phyloP scores from a whole-genome alignment of 768 basidiomycete species.

The Megacollybia marginata region DNA sequence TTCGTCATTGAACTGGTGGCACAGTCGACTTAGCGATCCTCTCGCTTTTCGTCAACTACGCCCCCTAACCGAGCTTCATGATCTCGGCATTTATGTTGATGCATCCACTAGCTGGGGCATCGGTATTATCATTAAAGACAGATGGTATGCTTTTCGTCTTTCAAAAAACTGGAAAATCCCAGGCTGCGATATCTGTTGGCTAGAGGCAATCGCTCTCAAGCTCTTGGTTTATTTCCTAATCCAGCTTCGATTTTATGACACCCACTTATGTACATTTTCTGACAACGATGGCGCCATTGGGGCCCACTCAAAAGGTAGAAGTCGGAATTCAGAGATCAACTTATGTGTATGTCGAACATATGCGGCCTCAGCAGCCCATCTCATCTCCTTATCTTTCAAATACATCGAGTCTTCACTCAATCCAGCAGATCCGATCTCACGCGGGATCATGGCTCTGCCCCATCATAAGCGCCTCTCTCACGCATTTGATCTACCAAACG shows the following conservation, averaged over 20 bases:
- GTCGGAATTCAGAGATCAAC: constrained; percentile 7
- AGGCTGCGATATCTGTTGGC: constrained; percentile 6
- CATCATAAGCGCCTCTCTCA: not conserved
- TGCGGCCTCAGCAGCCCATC: not conserved
- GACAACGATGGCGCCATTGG: not conserved
- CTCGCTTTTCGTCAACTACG: not conserved
- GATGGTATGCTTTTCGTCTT: constrained; percentile 2
- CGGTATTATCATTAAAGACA: not conserved
- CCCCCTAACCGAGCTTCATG: not conserved
- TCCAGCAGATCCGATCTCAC: constrained; percentile 13
- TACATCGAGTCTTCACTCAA: constrained; percentile 11
- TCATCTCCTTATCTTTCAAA: constrained; percentile 4
- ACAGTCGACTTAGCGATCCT: not conserved
- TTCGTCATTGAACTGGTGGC: constrained; percentile 2
- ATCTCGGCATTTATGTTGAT: constrained; percentile 7
- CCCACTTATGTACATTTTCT: constrained; percentile 3
- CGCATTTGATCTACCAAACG: constrained; percentile 2
- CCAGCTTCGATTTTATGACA: not conserved
- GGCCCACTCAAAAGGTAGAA: constrained; percentile 1
- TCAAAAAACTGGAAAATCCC: constrained; percentile 6
- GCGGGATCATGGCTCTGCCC: constrained; percentile 4
- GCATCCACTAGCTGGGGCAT: constrained; percentile 4
- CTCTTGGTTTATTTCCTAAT: constrained; percentile 10
- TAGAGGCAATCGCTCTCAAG: constrained; percentile 4
- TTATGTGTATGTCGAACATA: constrained; percentile 7